Evolutionary conservation across 108 stramenopile species (phyloP).

Genomic region (Nitzschia sp.): DNA sequence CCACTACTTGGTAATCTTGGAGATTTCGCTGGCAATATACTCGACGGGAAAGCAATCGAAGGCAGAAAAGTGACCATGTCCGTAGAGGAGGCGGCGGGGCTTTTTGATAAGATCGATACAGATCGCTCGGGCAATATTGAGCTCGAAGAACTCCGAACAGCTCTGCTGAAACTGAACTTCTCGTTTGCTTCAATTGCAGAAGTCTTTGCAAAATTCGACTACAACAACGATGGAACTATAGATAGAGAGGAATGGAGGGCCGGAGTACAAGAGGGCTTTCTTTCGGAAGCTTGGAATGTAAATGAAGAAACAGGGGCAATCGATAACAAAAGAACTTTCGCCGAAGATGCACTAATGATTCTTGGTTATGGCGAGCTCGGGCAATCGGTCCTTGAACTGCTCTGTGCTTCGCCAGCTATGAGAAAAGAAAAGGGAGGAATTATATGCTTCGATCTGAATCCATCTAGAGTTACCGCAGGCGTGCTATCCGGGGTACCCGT

Average conservation of each 20-base stretch:
- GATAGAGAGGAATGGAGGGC: slow-evolving; percentile 53
- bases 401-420: slow-evolving; percentile 31
- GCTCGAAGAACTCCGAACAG: slow-evolving; percentile 46
- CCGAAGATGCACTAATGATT: slow-evolving; percentile 64
- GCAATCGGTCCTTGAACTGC: slow-evolving; percentile 38
- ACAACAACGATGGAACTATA: slow-evolving; percentile 66
- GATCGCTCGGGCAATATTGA: slow-evolving; percentile 53
- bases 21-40: slow-evolving; percentile 48
- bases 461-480: slow-evolving; percentile 51
- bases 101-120: slow-evolving; percentile 50
- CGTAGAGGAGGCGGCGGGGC: slow-evolving; percentile 35
- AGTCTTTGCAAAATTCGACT: slow-evolving; percentile 66
- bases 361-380: slow-evolving; percentile 73
- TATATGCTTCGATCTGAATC: slow-evolving; percentile 61
- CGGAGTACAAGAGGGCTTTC: slow-evolving; percentile 37
- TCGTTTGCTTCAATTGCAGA: slow-evolving; percentile 42
- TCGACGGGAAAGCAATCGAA: slow-evolving; percentile 34
- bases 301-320: not conserved
- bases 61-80: slow-evolving; percentile 31
- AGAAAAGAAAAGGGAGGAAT: slow-evolving; percentile 44
- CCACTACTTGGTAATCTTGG: slow-evolving; percentile 66
- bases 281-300: slow-evolving; percentile 41
- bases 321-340: slow-evolving; percentile 22
- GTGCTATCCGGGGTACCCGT: slow-evolving; percentile 56
- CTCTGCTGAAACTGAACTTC: slow-evolving; percentile 30